Base-by-base conservation (phyloP, 805 yeast species). In the Starmerella vitae region DNA sequence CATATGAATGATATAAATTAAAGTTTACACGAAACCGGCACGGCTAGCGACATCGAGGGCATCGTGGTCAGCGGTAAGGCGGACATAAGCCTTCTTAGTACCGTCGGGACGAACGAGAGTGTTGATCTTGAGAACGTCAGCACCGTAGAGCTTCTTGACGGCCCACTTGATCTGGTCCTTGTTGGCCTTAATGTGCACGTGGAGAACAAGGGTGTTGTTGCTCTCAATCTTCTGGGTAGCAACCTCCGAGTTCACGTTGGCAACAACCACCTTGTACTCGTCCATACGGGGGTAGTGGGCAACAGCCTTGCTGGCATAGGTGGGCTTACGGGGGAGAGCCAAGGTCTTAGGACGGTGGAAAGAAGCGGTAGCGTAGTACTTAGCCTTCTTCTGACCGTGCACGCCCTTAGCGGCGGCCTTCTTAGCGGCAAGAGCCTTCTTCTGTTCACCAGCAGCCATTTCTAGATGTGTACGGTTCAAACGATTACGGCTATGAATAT, bases 151-250 rank as follows among this genome's bases (percentile, higher is more conserved):
- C 72, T 85, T 93, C 78, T 91, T 88, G 62, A 91, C 93, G 56
- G 98, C 98, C 62, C 77, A 72, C 78, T 86, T 88, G 76, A 91
- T 91, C 74, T 88, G 97, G 73, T 79, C 69, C 78, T 91, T 91
- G 95, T 91, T 91, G 65, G 98, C 74, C 74, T 83, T 83, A 63
- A 88, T 63, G 71, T 82, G 88, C 64, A 91, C 98, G 72, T 82
- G 93, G 88, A 91, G 86, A 56, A 91, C 98, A 65, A 91, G 78
- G 62, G 94, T 91, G 93, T 91, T 91, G 72, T 93, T 84, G 66
- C 85, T 95, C 76, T 91, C 98, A 64, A 91, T 95, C 76, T 84
- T 83, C 81, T 91, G 88, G 82, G 91, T 85, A 64, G 98, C 95
- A 57, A 94, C 83, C 76, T 91, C 98, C 59, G 94, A 76, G 67